Conservation (phyloP, 192 early-diverging fungal species). For the Dissophora ornata region DNA sequence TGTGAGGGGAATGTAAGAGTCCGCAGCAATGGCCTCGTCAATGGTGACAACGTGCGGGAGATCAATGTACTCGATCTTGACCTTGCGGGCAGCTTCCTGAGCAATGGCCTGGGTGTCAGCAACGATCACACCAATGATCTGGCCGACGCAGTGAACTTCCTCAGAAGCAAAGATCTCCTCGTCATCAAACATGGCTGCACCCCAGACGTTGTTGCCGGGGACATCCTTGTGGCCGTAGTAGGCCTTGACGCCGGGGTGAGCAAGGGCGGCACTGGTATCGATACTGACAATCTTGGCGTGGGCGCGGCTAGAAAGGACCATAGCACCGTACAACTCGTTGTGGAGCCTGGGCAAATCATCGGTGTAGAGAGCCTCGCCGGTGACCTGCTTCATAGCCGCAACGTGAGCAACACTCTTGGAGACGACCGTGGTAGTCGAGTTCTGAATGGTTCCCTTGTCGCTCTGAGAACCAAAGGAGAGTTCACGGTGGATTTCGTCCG, state of each 20-base stretch:
- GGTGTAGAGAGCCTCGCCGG: conserved; percentile 84
- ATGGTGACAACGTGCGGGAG: conserved; percentile 80
- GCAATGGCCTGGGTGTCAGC: conserved; percentile 75
- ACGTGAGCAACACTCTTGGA: conserved; percentile 70
- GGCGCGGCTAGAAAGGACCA: conserved; percentile 74
- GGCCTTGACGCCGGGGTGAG: conserved; percentile 69
- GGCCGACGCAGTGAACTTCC: conserved; percentile 74
- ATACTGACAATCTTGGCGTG: conserved; percentile 77
- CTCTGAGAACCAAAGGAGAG: conserved; percentile 58
- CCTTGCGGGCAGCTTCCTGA: conserved; percentile 73
- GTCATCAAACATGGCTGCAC: conserved; percentile 70
- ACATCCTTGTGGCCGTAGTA: conserved; percentile 79
- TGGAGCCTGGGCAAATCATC: conserved; percentile 83
- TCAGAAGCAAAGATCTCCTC: conserved; percentile 85
- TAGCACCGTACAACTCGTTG: conserved; percentile 75
- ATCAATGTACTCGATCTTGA: conserved; percentile 78
- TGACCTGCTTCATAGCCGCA: conserved; percentile 84
- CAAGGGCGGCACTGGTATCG: conserved; percentile 70
- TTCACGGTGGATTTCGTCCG: conserved; percentile 57
- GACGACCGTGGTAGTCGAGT: conserved; percentile 40
- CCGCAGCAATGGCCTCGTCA: conserved; percentile 78
- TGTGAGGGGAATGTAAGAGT: conserved; percentile 69
- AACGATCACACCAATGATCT: conserved; percentile 85
- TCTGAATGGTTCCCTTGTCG: conserved; percentile 62
- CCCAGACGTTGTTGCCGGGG: conserved; percentile 69